A percentile compares a stretch with the other conserved stretches of the same genome.
Conservation (phyloP, 2,329 filamentous ascomycete species). For the Xylariales sp. region DNA sequence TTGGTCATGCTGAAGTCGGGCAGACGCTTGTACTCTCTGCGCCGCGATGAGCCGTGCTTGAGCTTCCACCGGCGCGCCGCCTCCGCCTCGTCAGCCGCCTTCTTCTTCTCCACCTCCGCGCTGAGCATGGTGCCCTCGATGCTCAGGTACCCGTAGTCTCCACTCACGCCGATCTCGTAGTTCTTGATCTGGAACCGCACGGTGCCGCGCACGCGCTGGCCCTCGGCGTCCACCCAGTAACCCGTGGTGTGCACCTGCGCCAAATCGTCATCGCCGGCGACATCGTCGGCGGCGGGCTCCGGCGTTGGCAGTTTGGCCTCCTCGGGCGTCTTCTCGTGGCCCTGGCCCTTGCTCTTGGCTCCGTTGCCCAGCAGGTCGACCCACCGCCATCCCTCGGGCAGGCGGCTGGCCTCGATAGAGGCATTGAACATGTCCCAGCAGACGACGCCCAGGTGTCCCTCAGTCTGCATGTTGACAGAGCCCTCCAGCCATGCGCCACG, state of each 20-base stretch:
- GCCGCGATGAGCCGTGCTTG: constrained; percentile 28
- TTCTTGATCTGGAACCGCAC: constrained; percentile 77
- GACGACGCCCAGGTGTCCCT: constrained; percentile 82
- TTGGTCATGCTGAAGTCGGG: constrained; percentile 56
- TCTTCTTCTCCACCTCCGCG: constrained; percentile 58
- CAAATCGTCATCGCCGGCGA: constrained; percentile 50
- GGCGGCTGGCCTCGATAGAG: constrained; percentile 69
- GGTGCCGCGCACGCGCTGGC: constrained; percentile 64
- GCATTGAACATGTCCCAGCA: constrained; percentile 93
- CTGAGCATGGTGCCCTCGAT: constrained; percentile 84
- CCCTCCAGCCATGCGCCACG: constrained; percentile 74
- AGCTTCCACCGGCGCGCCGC: constrained; percentile 29
- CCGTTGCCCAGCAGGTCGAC: constrained; percentile 56
- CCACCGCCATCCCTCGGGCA: constrained; percentile 81
- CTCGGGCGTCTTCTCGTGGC: constrained; percentile 12
- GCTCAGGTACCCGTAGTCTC: constrained; percentile 74
- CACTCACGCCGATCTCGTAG: constrained; percentile 74
- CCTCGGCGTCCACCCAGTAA: constrained; percentile 71
- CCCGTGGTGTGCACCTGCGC: constrained; percentile 54
- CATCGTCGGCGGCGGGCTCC: constrained; percentile 25
- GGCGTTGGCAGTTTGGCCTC: constrained; percentile 28
- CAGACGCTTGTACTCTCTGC: constrained; percentile 23
- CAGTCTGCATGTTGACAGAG: constrained; percentile 78
- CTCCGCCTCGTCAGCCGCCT: constrained; percentile 51
- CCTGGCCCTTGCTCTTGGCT: constrained; percentile 24